Evolutionary conservation across 495 filamentous ascomycete species (phyloP).

Genomic region (Neurospora cerealis): DNA sequence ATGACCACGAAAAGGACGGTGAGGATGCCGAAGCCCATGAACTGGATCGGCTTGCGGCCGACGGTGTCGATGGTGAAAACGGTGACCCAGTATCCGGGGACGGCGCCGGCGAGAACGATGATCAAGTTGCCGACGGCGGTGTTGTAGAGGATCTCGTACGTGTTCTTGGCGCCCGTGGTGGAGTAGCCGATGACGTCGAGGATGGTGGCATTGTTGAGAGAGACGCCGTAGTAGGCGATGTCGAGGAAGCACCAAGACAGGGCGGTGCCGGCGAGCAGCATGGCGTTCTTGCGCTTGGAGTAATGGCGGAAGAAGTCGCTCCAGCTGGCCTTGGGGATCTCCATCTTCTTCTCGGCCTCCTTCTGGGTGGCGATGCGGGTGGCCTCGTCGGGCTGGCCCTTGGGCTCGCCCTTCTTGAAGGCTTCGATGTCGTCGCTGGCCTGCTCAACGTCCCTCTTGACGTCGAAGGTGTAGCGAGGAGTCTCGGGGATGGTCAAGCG

Average conservation of each 20-base stretch:
- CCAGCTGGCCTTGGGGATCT: conserved; percentile 54
- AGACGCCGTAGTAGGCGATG: conserved; percentile 61
- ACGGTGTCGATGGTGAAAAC: conserved; percentile 59
- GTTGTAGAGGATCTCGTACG: conserved; percentile 58
- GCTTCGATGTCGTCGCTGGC: conserved; percentile 55
- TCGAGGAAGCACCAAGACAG: conserved; percentile 64
- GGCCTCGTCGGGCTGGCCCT: conserved; percentile 55
- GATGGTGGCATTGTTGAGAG: conserved; percentile 64
- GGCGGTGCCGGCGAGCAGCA: conserved; percentile 64
- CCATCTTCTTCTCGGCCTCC: conserved; percentile 35
- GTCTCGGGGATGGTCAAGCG: conserved; percentile 80
- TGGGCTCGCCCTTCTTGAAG: conserved; percentile 46
- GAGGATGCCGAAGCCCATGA: conserved; percentile 63
- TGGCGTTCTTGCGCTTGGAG: conserved; percentile 54
- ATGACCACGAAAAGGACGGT: conserved; percentile 63
- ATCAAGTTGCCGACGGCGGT: conserved; percentile 67
- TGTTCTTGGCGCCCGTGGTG: conserved; percentile 37
- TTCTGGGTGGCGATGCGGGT: conserved; percentile 39
- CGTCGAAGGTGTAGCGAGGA: conserved; percentile 70
- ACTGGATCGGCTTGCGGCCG: conserved; percentile 73
- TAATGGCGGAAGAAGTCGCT: conserved; percentile 57
- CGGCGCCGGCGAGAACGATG: conserved; percentile 62
- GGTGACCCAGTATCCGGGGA: conserved; percentile 71
- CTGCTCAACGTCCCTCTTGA: conserved; percentile 66
- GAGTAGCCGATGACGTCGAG: conserved; percentile 59